Percentiles rank a stretch among this genome's conserved stretches.
These are phyloP conservation scores for Cicer pinnatifidum DNA, from an alignment of 306 rosid genomes.

Conservation along the genomic window DNA sequence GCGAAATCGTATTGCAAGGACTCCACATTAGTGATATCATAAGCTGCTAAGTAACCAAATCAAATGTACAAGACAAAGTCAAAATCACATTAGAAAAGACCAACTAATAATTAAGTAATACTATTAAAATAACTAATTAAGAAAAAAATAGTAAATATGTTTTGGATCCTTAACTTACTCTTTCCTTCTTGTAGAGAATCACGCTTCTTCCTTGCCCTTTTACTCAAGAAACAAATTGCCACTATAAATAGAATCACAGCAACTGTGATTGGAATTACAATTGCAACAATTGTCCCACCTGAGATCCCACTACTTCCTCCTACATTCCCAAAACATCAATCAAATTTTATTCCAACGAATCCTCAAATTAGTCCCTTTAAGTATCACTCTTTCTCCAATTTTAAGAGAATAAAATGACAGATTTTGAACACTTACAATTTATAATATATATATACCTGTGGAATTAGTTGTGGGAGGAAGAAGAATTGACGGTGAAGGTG, in stretches of 20 bases:
- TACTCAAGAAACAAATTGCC: conserved; percentile 36
- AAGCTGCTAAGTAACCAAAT: conserved; percentile 34
- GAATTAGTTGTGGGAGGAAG: conserved; percentile 12
- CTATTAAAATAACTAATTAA: background rate
- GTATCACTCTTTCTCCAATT: too few species aligned
- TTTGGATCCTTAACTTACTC: conserved; percentile 34
- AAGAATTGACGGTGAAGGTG: background rate
- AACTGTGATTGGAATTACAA: conserved; percentile 39
- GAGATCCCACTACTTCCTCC: conserved; percentile 43
- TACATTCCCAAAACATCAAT: background rate
- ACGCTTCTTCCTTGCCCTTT: conserved; percentile 25
- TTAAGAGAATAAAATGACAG: too few species aligned
- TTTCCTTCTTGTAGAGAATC: conserved; percentile 36
- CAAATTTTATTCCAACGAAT: background rate
- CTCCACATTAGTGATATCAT: conserved; percentile 40
- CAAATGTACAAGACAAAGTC: background rate
- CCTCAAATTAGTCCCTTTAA: too few species aligned
- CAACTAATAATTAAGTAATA: background rate
- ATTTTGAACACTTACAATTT: too few species aligned
- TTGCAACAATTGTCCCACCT: conserved; percentile 37
- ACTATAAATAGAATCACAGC: conserved; percentile 37
- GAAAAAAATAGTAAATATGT: background rate
- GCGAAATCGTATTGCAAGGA: conserved; percentile 54
- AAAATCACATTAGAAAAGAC: background rate
- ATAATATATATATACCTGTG: conserved; percentile 17